Conservation (phyloP, 2,329 filamentous ascomycete species). For the Aspergillus spinulosporus region DNA sequence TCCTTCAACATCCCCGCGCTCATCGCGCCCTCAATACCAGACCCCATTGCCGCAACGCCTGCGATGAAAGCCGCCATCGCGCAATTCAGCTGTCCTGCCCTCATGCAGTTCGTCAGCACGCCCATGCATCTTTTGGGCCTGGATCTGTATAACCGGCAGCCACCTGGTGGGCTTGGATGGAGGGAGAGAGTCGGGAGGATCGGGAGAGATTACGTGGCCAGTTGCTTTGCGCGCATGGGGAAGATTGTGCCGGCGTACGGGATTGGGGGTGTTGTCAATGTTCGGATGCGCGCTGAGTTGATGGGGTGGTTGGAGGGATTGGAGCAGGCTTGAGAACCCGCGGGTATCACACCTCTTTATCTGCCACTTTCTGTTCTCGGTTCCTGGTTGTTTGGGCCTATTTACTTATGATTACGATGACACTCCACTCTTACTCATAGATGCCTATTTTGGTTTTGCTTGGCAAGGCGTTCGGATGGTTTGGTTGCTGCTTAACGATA, state of each 20-base stretch:
- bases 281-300: conserved; percentile 64
- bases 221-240: conserved; percentile 72
- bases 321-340: no score
- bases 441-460: background rate
- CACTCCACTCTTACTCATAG: background rate
- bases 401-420: no score
- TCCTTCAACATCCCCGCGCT: conserved; percentile 86
- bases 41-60: conserved; percentile 49
- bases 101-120: conserved; percentile 76
- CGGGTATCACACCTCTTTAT: no score
- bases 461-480: background rate
- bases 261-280: conserved; percentile 82
- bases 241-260: conserved; percentile 88
- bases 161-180: conserved; percentile 47
- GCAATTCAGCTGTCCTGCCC: conserved; percentile 78
- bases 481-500: background rate
- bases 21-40: conserved; percentile 67
- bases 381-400: no score
- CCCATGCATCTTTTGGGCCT: conserved; percentile 82
- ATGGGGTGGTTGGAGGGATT: conserved; percentile 61
- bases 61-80: conserved; percentile 61
- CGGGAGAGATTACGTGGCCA: conserved; percentile 73
- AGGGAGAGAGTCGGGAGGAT: conserved; percentile 66
- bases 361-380: no score
- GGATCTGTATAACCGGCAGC: conserved; percentile 76